Conservation (phyloP, 2,329 filamentous ascomycete species). For the Chaetomium globosum region DNA sequence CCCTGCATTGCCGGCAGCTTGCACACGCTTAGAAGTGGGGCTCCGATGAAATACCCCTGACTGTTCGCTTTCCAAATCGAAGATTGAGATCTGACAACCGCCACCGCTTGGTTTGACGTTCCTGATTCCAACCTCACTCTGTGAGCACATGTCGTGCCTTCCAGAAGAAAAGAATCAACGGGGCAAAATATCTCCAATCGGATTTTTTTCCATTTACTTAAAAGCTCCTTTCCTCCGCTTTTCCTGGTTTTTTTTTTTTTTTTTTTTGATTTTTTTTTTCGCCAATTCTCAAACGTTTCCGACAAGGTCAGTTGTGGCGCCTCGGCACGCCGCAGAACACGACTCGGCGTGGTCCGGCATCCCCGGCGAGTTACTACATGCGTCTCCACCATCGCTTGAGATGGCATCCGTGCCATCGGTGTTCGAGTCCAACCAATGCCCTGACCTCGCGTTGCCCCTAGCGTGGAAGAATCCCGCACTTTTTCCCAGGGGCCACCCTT, state of each 20-base stretch:
- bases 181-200: neutral
- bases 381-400: neutral
- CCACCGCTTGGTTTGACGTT: neutral
- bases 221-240: neutral
- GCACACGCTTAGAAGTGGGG: slow-evolving; percentile 1
- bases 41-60: slow-evolving; percentile 1
- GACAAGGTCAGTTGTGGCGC: neutral
- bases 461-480: slow-evolving; percentile 1
- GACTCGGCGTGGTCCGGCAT: slow-evolving; percentile 4
- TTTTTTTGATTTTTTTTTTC: neutral
- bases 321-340: slow-evolving; percentile 13
- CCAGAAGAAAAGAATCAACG: neutral
- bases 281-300: neutral
- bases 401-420: neutral
- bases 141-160: neutral
- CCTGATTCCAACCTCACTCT: neutral
- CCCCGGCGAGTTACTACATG: neutral
- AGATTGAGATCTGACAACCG: slow-evolving; percentile 8
- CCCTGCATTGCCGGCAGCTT: neutral
- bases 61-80: neutral
- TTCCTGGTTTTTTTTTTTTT: neutral
- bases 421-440: neutral
- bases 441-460: slow-evolving; percentile 5
- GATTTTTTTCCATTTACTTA: neutral
- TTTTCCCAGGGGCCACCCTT: neutral